Evolutionary conservation across 108 stramenopile species (phyloP), one percentile per base, ranked within the genome.

Genomic region (Epipyxis sp.): DNA sequence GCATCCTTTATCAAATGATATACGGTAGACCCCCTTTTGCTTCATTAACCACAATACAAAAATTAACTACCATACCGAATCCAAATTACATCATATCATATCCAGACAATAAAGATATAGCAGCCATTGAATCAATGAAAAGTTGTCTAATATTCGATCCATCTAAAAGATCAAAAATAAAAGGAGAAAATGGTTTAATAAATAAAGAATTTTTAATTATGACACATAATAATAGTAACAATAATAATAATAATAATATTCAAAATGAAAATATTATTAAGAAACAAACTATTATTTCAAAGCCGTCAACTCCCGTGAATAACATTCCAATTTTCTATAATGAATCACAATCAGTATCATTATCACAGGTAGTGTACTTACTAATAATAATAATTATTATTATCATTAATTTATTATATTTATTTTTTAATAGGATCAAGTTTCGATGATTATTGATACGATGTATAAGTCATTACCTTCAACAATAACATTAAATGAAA

Each of bases 1-100:
- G 96, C 79, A 97, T 98, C 44, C 82, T 99, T 6, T 99, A 99
- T 79, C 95, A 97, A 86, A 94, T 99, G 91, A 89, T 96, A 1
- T 94, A 93, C 41, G 94, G 93, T 0, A 83, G 87, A 78, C 92
- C 94, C 1, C 96, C 97, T 39, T 99, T 99, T 82, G 92, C 93
- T 1, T 83, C 93, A 54, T 86, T 92, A 6, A 92, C 93, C 50
- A 91, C 95, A 80, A 92, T 95, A 34, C 94, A 94, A 77, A 98
- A 97, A 83, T 79, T 98, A 0, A 90, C 92, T 39, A 93, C 94
- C n/a, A 97, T 98, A 37, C 89, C 93, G 35, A 92, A 98, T 76
- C 88, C 91, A 29, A 87, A 87, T 37, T 87, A 95, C 77, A 79
- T 80, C 46, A 94, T 97, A 45, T 30, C 80, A 16, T 94, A 85